phyloP scores from a whole-genome alignment of 768 basidiomycete genomes.

The Mycena galopus region DNA sequence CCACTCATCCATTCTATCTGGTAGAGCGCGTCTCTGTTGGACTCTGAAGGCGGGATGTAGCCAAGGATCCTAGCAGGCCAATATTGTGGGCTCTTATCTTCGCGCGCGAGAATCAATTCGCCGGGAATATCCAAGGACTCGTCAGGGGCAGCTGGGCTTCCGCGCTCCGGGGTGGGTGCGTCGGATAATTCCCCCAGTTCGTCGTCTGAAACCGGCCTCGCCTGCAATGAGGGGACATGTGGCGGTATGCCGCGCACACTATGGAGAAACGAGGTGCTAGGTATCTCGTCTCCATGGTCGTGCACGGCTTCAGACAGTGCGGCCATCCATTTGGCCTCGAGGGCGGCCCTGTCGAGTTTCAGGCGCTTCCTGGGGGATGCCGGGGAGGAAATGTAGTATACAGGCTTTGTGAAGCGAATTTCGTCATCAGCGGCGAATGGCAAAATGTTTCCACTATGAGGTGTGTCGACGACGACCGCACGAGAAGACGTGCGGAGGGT shows the following conservation, averaged over 20 bases:
- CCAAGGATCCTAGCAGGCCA: slow-evolving; percentile 78
- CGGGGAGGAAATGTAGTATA: slow-evolving; percentile 38
- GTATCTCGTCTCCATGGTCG: slow-evolving; percentile 63
- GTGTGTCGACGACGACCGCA: slow-evolving; percentile 47
- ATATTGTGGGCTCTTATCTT: slow-evolving; percentile 55
- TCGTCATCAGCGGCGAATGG: slow-evolving; percentile 50
- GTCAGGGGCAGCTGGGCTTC: slow-evolving; percentile 62
- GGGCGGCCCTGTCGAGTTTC: slow-evolving; percentile 49
- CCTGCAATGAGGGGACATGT: slow-evolving; percentile 19
- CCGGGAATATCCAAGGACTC: slow-evolving; percentile 71
- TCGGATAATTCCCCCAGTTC: slow-evolving; percentile 31
- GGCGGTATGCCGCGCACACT: slow-evolving; percentile 27
- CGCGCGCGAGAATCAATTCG: slow-evolving; percentile 72
- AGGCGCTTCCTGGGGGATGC: slow-evolving; percentile 62
- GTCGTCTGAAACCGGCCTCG: slow-evolving; percentile 27
- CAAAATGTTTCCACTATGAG: slow-evolving; percentile 57
- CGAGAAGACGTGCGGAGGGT: not conserved
- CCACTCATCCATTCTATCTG: slow-evolving; percentile 72
- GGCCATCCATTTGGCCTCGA: slow-evolving; percentile 58
- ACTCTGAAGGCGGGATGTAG: slow-evolving; percentile 60
- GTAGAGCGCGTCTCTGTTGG: slow-evolving; percentile 61
- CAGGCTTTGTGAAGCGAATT: slow-evolving; percentile 53
- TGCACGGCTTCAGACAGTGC: slow-evolving; percentile 64
- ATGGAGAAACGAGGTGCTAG: slow-evolving; percentile 50
- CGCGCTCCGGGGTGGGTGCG: slow-evolving; percentile 36